These are phyloP conservation scores for Didymella arachidicola DNA, from an alignment of 2,329 filamentous ascomycete genomes.

Conservation along the genomic window DNA sequence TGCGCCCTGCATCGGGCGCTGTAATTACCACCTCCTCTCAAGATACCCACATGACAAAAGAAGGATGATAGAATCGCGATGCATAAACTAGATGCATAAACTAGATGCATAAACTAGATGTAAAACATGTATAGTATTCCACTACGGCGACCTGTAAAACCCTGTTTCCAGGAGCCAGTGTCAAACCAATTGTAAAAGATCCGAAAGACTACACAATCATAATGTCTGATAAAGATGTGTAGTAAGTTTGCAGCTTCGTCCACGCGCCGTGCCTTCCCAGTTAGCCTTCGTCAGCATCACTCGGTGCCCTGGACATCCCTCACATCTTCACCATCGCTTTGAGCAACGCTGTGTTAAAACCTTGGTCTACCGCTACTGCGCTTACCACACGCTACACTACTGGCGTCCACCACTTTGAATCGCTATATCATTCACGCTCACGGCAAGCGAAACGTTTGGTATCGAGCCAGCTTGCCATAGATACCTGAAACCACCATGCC, in stretches of 20 bases:
- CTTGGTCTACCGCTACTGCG: background rate
- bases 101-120: slow-evolving; percentile 2
- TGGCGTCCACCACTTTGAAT: background rate
- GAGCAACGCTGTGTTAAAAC: background rate
- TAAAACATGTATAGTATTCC: slow-evolving; percentile 8
- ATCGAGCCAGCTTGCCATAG: background rate
- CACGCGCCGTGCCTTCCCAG: background rate
- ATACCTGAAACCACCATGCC: background rate
- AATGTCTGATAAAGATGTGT: background rate
- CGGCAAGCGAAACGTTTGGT: background rate
- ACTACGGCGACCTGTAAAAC: background rate
- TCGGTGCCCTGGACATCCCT: background rate
- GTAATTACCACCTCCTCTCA: slow-evolving; percentile 42
- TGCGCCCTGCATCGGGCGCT: background rate
- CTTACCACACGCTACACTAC: background rate
- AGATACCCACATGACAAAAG: slow-evolving; percentile 37
- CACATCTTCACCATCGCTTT: background rate
- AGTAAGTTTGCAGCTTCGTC: background rate
- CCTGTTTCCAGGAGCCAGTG: background rate
- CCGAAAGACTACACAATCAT: background rate
- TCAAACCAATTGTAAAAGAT: background rate
- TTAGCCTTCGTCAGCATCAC: background rate
- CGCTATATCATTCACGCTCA: background rate
- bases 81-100: background rate
- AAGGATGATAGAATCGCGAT: background rate